Evolutionary conservation across 495 filamentous ascomycete genomes (phyloP).

Genomic region (Aspergillus olivimuriae): DNA sequence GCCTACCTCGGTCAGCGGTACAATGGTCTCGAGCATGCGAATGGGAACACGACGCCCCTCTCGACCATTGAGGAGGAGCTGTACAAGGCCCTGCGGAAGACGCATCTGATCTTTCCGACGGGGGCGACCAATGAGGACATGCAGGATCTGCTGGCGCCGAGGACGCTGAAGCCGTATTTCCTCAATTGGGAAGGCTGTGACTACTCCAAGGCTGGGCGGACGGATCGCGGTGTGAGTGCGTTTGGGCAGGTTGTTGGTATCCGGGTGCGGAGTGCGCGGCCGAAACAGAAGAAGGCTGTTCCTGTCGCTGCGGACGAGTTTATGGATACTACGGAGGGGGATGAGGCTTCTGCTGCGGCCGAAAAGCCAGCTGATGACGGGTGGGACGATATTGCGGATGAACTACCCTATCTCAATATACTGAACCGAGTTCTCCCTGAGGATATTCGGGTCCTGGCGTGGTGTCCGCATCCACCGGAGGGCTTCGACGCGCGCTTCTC

Average conservation of each 20-base stretch:
- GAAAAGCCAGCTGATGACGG: constrained; percentile 27
- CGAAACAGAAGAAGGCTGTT: constrained; percentile 26
- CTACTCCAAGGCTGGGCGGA: constrained; percentile 91
- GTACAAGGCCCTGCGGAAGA: constrained; percentile 80
- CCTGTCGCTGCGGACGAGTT: neutral
- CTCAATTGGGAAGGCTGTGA: constrained; percentile 73
- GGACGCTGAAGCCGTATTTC: constrained; percentile 30
- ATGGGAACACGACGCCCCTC: constrained; percentile 54
- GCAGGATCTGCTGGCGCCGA: constrained; percentile 14
- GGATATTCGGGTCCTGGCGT: constrained; percentile 85
- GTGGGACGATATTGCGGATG: constrained; percentile 73
- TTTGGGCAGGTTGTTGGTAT: constrained; percentile 93
- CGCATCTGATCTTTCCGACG: constrained; percentile 70
- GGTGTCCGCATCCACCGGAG: constrained; percentile 75
- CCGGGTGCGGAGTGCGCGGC: constrained; percentile 70
- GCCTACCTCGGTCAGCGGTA: constrained; percentile 89
- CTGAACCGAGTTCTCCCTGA: constrained; percentile 83
- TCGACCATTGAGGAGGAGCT: constrained; percentile 87
- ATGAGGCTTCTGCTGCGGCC: constrained; percentile 16
- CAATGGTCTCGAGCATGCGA: constrained; percentile 83
- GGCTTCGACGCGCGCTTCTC: constrained; percentile 90
- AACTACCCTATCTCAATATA: constrained; percentile 72
- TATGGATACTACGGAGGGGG: constrained; percentile 12
- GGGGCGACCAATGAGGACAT: constrained; percentile 31
- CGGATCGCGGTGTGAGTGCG: constrained; percentile 87